Conservation (phyloP, 2,329 filamentous ascomycete species). For the Apiospora koreana region DNA sequence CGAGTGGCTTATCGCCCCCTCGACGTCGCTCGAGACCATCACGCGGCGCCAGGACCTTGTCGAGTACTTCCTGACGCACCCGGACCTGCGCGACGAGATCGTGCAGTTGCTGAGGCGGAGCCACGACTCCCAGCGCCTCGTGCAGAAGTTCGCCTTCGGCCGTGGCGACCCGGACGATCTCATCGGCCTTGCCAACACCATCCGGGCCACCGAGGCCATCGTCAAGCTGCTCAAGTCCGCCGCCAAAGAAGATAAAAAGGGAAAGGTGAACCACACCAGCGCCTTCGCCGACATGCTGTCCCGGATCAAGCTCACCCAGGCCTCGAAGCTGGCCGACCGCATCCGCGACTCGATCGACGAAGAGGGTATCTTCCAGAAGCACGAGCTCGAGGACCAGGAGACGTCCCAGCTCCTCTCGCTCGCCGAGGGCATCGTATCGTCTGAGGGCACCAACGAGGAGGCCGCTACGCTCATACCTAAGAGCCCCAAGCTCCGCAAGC, state of each 20-base stretch:
- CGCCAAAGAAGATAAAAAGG: not conserved
- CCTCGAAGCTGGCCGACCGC: slow-evolving; percentile 65
- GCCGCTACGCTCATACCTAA: slow-evolving; percentile 57
- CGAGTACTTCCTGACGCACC: slow-evolving; percentile 67
- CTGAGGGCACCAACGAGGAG: slow-evolving; percentile 63
- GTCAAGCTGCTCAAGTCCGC: slow-evolving; percentile 43
- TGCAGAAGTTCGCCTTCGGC: slow-evolving; percentile 92
- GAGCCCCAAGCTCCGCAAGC: slow-evolving; percentile 38
- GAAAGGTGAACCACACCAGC: not conserved
- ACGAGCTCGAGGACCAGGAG: slow-evolving; percentile 73
- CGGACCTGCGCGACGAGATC: slow-evolving; percentile 70
- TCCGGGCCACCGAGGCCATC: slow-evolving; percentile 72
- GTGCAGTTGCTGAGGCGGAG: slow-evolving; percentile 69
- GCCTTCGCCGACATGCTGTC: slow-evolving; percentile 27
- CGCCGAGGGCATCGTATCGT: slow-evolving; percentile 69
- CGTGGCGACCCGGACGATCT: slow-evolving; percentile 92
- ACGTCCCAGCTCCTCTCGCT: slow-evolving; percentile 70
- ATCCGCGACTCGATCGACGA: slow-evolving; percentile 87
- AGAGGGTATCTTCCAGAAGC: slow-evolving; percentile 80
- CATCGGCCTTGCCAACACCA: slow-evolving; percentile 78
- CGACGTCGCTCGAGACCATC: slow-evolving; percentile 81
- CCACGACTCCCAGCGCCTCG: slow-evolving; percentile 83
- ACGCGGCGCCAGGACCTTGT: slow-evolving; percentile 81
- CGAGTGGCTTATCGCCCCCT: slow-evolving; percentile 86
- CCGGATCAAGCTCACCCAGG: slow-evolving; percentile 67